Evolutionary conservation across 768 basidiomycete species (phyloP).

Genomic region (Clathrus columnatus): DNA sequence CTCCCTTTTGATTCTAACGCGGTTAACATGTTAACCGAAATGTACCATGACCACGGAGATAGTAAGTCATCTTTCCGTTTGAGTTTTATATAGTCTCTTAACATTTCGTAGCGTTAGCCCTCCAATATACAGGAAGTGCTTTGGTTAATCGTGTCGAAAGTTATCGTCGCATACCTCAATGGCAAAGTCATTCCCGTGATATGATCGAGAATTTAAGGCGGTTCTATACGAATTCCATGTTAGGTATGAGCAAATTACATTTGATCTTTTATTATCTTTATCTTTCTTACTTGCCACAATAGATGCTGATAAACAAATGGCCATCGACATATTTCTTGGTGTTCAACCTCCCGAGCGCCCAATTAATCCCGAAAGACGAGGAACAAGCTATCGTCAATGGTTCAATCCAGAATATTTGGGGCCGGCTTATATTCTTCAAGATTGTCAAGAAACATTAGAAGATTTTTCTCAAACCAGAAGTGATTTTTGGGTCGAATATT

Average conservation of each 20-base stretch:
- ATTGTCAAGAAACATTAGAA: constrained; percentile 53
- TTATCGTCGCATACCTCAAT: constrained; percentile 90
- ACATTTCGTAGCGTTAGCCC: constrained; percentile 60
- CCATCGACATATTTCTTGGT: constrained; percentile 96
- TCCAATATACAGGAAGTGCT: constrained; percentile 95
- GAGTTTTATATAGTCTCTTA: background rate
- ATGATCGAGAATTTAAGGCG: constrained; percentile 92
- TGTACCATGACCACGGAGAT: constrained; percentile 97
- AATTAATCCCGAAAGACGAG: constrained; percentile 45
- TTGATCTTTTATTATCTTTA: background rate
- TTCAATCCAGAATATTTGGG: constrained; percentile 63
- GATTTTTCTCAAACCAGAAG: constrained; percentile 50
- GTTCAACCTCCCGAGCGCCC: constrained; percentile 38
- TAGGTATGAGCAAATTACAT: constrained; percentile 41
- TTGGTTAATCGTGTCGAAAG: constrained; percentile 95
- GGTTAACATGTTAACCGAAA: constrained; percentile 93
- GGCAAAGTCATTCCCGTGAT: constrained; percentile 95
- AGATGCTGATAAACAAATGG: constrained; percentile 97
- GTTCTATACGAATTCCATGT: constrained; percentile 89
- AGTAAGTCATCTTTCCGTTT: constrained; percentile 41
- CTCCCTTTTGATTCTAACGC: constrained; percentile 90
- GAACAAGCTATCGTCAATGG: constrained; percentile 74
- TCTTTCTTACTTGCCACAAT: background rate
- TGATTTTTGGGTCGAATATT: constrained; percentile 88
- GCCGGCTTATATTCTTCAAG: constrained; percentile 55